Base-by-base conservation (phyloP, 73 alveolate species). In the Paramecium pentaurelia region DNA sequence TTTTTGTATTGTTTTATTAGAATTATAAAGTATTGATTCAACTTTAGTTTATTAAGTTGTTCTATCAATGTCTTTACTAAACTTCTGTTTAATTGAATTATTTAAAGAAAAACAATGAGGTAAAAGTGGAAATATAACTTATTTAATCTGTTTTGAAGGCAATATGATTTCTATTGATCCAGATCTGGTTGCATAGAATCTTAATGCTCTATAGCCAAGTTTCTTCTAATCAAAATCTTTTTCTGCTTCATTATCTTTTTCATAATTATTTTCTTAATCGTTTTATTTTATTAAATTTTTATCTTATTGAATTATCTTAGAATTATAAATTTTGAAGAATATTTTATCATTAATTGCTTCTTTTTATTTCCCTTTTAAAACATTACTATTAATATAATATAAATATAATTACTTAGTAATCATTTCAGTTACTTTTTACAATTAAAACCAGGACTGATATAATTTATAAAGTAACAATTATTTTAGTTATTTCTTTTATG, bases 51-150 rank as follows among this genome's bases (percentile, higher is more conserved):
- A 40, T 40, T 40, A 40, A 40, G 49, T 40, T 40, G 49, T 40
- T 40, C 49, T 4, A 40, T 40, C 49, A 40, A 40, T 40, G 8
- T 40, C 49, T 40, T 25, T 25, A 40, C 25, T 20, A 47, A 80
- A 80, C 51, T 80, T 80, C 6, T 45, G 45, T 45, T 80, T 80
- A 22, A 80, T 80, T 18, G 20, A 25, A 25, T 80, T 36, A 8
- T 40, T 28, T 49, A 80, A 80, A 14, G 58, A 60, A 80, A 80
- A 80, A 80, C 91, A 80, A 49, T 80, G 91, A 44, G 91, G 91
- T 28, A 80, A 22, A 0, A 80, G 14, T n/a, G 91, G 91, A 36
- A 80, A 80, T 25, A 80, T 47, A 4, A 80, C 25, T 64, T 49
- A 16, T n/a, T 49, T 80, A 10, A 80, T 27, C 34, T 47, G 7